phyloP scores from a whole-genome alignment of 1,284 basidiomycete species.

The Boletus mariae region DNA sequence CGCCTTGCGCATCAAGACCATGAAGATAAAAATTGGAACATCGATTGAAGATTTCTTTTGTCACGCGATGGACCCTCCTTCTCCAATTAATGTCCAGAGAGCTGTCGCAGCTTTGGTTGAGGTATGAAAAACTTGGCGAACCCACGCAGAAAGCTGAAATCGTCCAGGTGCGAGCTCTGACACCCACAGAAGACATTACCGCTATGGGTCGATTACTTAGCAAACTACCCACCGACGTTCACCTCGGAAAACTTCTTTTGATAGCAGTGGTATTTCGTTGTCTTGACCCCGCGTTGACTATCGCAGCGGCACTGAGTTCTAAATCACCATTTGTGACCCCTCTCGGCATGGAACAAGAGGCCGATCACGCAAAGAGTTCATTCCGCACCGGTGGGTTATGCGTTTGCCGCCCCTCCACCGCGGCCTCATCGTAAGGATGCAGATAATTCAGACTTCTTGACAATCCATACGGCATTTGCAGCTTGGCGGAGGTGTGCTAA shows the following conservation, averaged over 20 bases:
- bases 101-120: constrained; percentile 91
- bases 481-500: constrained; percentile 84
- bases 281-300: constrained; percentile 92
- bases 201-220: constrained; percentile 90
- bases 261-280: constrained; percentile 86
- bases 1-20: constrained; percentile 94
- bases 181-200: constrained; percentile 87
- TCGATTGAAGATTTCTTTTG: constrained; percentile 90
- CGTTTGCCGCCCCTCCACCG: not conserved
- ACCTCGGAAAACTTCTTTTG: constrained; percentile 92
- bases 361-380: constrained; percentile 77
- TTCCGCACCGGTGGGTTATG: constrained; percentile 70
- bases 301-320: constrained; percentile 89
- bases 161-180: constrained; percentile 76
- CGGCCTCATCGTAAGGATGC: constrained; percentile 4
- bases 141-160: constrained; percentile 5
- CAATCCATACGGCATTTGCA: constrained; percentile 87
- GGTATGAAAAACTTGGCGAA: constrained; percentile 41
- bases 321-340: constrained; percentile 93
- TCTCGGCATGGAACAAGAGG: constrained; percentile 84
- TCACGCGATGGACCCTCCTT: constrained; percentile 88
- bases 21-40: constrained; percentile 84
- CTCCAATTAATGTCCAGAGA: constrained; percentile 84
- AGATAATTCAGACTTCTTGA: constrained; percentile 97
- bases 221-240: constrained; percentile 94